A percentile compares a stretch with the other conserved stretches of the same genome.
Conservation (phyloP, 306 rosid genomes). For the Sphenostylis stenocarpa region DNA sequence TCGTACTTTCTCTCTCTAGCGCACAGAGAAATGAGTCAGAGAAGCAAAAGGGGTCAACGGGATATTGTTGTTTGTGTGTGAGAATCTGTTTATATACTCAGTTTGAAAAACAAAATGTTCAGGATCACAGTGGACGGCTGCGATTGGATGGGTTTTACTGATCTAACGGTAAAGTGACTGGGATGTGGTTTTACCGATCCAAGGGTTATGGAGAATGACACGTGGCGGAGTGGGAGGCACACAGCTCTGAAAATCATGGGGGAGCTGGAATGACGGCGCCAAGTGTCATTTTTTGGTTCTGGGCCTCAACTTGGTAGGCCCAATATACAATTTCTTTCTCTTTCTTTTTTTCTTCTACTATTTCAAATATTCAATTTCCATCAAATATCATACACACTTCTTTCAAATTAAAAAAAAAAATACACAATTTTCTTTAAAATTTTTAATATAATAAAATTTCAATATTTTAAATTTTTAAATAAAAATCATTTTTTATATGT, state of each 20-base stretch:
- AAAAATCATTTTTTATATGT: too few relatives aligned
- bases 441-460: too few relatives aligned
- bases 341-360: too few relatives aligned
- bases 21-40: constrained; percentile 28
- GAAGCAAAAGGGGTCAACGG: constrained; percentile 35
- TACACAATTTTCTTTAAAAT: too few relatives aligned
- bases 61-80: background rate
- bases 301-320: background rate
- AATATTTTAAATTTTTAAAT: too few relatives aligned
- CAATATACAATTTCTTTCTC: background rate
- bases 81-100: constrained; percentile 4
- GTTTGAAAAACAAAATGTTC: constrained; percentile 3
- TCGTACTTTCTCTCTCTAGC: constrained; percentile 18
- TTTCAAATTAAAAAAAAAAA: too few relatives aligned
- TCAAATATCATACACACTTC: too few relatives aligned
- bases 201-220: background rate
- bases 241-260: background rate
- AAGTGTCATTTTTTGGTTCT: background rate
- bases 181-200: too few relatives aligned
- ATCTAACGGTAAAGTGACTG: background rate
- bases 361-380: too few relatives aligned
- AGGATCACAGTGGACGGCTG: constrained; percentile 1
- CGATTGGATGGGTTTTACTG: background rate
- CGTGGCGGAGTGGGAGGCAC: background rate
- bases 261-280: background rate